Evolutionary conservation across 495 filamentous ascomycete genomes (phyloP).

Genomic region (Cudoniella acicularis): DNA sequence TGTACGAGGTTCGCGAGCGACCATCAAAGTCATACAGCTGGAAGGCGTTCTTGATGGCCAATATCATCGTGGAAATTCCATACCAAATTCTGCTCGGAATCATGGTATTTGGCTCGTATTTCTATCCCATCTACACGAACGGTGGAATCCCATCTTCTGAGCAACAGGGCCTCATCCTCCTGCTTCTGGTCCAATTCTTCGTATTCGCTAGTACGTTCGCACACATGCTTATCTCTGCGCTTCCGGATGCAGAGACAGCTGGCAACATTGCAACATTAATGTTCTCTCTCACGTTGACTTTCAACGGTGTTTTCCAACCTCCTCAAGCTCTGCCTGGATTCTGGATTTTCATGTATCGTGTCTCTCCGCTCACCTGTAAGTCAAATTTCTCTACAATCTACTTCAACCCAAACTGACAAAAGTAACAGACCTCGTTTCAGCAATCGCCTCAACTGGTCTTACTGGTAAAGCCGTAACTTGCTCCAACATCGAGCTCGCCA

Average conservation of each 20-base stretch:
- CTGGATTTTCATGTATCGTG: slow-evolving; percentile 85
- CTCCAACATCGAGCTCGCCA: slow-evolving; percentile 56
- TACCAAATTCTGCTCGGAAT: slow-evolving; percentile 60
- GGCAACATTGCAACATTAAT: slow-evolving; percentile 55
- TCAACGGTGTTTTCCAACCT: slow-evolving; percentile 67
- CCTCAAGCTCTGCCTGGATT: slow-evolving; percentile 62
- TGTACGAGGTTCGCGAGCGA: slow-evolving; percentile 69
- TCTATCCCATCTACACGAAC: slow-evolving; percentile 46
- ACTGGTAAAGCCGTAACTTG: slow-evolving; percentile 49
- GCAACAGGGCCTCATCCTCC: slow-evolving; percentile 44
- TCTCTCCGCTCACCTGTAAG: slow-evolving; percentile 64
- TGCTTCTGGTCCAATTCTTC: slow-evolving; percentile 60
- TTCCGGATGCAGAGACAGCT: slow-evolving; percentile 52
- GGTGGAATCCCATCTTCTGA: slow-evolving; percentile 35
- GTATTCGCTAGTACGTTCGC: slow-evolving; percentile 69
- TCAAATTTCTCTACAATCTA: neutral
- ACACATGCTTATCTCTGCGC: slow-evolving; percentile 46
- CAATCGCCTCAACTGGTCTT: slow-evolving; percentile 46
- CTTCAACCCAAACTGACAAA: neutral
- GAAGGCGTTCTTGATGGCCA: slow-evolving; percentile 64
- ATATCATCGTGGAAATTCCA: slow-evolving; percentile 70
- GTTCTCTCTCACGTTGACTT: slow-evolving; percentile 57
- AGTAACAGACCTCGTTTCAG: slow-evolving; percentile 43
- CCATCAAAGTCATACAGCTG: slow-evolving; percentile 70
- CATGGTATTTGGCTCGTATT: slow-evolving; percentile 59